Evolutionary conservation across 495 filamentous ascomycete genomes (phyloP).

Genomic region (Cladorrhinum samala): DNA sequence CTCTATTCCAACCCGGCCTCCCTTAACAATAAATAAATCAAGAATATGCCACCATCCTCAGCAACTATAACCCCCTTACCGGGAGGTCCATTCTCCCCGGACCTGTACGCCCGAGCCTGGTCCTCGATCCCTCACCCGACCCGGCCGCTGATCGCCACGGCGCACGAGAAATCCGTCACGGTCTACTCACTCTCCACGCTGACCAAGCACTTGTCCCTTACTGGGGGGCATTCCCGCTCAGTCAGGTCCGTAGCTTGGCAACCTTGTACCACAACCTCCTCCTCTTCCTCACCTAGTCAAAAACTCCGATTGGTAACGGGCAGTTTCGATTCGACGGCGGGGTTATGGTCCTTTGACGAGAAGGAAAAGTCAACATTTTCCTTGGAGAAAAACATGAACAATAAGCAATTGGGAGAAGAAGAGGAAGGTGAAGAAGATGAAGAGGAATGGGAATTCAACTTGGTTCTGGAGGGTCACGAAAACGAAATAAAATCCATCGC

Average conservation of each 20-base stretch:
- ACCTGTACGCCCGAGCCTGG: constrained; percentile 81
- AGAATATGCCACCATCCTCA: not conserved
- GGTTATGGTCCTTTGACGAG: constrained; percentile 72
- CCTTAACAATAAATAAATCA: not conserved
- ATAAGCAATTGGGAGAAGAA: too few species aligned
- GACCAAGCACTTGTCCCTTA: constrained; percentile 66
- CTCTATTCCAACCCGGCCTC: not conserved
- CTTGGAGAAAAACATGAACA: too few species aligned
- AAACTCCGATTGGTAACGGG: constrained; percentile 76
- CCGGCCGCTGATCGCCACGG: constrained; percentile 81
- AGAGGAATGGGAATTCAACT: constrained; percentile 80
- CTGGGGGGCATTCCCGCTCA: constrained; percentile 83
- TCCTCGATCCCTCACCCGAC: constrained; percentile 75
- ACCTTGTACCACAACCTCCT: constrained; percentile 34
- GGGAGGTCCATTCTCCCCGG: constrained; percentile 58
- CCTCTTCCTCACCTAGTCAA: constrained; percentile 38
- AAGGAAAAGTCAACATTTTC: too few species aligned
- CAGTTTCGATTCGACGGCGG: constrained; percentile 84
- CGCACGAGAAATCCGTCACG: constrained; percentile 76
- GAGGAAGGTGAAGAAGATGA: too few species aligned
- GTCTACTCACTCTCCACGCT: constrained; percentile 82
- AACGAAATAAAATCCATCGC: constrained; percentile 84
- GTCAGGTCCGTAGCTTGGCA: constrained; percentile 82
- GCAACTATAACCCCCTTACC: constrained; percentile 24
- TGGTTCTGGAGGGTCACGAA: constrained; percentile 89